These are phyloP conservation scores for Aspergillus ochraceoroseus DNA, from an alignment of 2,329 filamentous ascomycete species.

Conservation along the genomic window DNA sequence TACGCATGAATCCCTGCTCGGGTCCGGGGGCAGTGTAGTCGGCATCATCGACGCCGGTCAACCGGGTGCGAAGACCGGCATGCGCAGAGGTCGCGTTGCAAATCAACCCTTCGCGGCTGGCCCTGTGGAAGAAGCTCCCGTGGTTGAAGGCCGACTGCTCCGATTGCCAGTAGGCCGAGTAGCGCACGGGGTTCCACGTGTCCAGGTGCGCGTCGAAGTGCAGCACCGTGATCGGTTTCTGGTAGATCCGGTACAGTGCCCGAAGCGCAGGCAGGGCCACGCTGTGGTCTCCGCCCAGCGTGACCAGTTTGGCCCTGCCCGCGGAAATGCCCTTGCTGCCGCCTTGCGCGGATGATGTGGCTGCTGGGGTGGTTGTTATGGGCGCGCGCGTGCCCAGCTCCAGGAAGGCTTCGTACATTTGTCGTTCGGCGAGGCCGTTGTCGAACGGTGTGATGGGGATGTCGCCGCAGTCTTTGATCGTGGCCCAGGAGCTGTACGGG, in stretches of 20 bases:
- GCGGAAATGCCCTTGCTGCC: conserved; percentile 33
- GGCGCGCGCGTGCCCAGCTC: conserved; percentile 57
- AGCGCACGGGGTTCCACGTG: conserved; percentile 75
- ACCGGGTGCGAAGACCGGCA: conserved; percentile 72
- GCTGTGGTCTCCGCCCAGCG: conserved; percentile 69
- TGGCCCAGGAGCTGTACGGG: conserved; percentile 74
- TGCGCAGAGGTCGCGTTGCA: conserved; percentile 71
- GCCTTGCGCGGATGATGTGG: conserved; percentile 24
- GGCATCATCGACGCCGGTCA: conserved; percentile 60
- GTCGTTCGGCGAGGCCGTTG: conserved; percentile 71
- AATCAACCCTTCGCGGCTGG: conserved; percentile 73
- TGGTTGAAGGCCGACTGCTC: conserved; percentile 75
- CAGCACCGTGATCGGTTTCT: conserved; percentile 61
- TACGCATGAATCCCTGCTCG: conserved; percentile 71
- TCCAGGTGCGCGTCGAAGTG: conserved; percentile 78
- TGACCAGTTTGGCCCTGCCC: conserved; percentile 54
- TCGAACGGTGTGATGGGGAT: conserved; percentile 83
- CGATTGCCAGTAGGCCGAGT: conserved; percentile 69
- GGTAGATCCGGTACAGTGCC: conserved; percentile 59
- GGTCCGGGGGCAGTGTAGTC: conserved; percentile 67
- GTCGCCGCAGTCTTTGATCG: conserved; percentile 82
- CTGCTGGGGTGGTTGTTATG: conserved; percentile 27
- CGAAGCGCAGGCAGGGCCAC: conserved; percentile 65
- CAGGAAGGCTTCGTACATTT: conserved; percentile 77
- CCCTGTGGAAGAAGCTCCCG: conserved; percentile 88